Base-by-base conservation (phyloP, 106 monocot genomes). In the Dendrobium huoshanense region DNA sequence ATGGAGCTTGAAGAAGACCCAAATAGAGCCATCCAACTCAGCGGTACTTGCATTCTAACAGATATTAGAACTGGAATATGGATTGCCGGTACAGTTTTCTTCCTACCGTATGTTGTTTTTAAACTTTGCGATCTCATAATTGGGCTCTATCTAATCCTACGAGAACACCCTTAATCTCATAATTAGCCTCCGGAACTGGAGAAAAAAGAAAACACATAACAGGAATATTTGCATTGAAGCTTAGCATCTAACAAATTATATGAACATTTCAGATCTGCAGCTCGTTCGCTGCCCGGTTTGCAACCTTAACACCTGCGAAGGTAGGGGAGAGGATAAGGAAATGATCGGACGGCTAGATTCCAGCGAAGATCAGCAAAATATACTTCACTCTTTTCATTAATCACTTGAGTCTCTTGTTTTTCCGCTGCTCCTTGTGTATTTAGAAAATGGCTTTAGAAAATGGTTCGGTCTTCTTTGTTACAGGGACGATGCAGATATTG, bases 401-500 rank as follows among this genome's bases (percentile, higher is more conserved):
- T 27, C 24, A 59, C 25, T 56, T 75, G 24, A 42, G 42, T 41
- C 49, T 11, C 1, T 18, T 2, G 11, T 9, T 13, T 16, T 29
- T 76, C 0, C 43, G n/a, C 55, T n/a, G 18, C 33, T 79, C 37
- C 24, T 3, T 10, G 74, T 29, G 17, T 16, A 7, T 48, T 56
- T 10, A 61, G 4, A n/a, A n/a, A n/a, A n/a, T n/a, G n/a, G n/a
- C n/a, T n/a, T n/a, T n/a, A n/a, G n/a, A 61, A 61, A 55, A 55
- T 55, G 55, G 55, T 16, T 54, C 44, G 5, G 7, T 67, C 16
- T 48, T 77, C 45, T 51, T 64, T 19, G 55, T 20, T 41, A 78
- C 89, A 94, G 94, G 95, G 40, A 92, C 91, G 22, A 92, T 95
- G 97, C 97, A 98, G 85, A 84, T 95, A 7, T 87, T 98, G 79